phyloP scores from a whole-genome alignment of 345 rosid species.

The Erodium maritimum region DNA sequence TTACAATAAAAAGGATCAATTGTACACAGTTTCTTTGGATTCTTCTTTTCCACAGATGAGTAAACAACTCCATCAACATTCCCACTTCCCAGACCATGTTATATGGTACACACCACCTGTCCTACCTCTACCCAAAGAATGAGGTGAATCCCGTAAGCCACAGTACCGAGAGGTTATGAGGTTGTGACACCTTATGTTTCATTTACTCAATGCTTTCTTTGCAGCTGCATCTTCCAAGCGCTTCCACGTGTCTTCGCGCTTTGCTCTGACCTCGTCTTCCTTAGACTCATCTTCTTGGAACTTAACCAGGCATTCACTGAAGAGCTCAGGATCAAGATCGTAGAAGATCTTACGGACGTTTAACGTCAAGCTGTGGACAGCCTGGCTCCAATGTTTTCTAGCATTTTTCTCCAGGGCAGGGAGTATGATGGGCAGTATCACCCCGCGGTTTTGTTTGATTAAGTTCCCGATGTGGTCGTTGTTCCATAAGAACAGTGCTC shows the following conservation, averaged over 20 bases:
- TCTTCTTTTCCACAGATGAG: neutral
- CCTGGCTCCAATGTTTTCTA: constrained; percentile 60
- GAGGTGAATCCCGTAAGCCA: neutral
- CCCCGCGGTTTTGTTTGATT: constrained; percentile 49
- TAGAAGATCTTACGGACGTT: constrained; percentile 52
- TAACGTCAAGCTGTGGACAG: constrained; percentile 55
- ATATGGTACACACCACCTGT: neutral
- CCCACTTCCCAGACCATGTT: neutral
- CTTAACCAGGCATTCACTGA: constrained; percentile 43
- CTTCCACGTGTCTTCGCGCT: constrained; percentile 55
- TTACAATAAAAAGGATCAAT: neutral
- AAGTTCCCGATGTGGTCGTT: constrained; percentile 61
- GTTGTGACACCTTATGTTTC: neutral
- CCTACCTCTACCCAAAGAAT: neutral
- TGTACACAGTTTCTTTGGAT: neutral
- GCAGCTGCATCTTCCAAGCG: constrained; percentile 51
- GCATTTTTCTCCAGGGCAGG: constrained; percentile 54
- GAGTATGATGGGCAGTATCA: constrained; percentile 53
- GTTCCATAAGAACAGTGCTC: constrained; percentile 68
- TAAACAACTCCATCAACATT: neutral
- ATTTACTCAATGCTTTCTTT: constrained; percentile 14
- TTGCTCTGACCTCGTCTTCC: constrained; percentile 26
- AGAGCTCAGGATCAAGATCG: constrained; percentile 57
- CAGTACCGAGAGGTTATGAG: neutral
- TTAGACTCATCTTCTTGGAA: constrained; percentile 46